phyloP scores from a whole-genome alignment of 2,329 filamentous ascomycete species.

The Fusarium paranaense region DNA sequence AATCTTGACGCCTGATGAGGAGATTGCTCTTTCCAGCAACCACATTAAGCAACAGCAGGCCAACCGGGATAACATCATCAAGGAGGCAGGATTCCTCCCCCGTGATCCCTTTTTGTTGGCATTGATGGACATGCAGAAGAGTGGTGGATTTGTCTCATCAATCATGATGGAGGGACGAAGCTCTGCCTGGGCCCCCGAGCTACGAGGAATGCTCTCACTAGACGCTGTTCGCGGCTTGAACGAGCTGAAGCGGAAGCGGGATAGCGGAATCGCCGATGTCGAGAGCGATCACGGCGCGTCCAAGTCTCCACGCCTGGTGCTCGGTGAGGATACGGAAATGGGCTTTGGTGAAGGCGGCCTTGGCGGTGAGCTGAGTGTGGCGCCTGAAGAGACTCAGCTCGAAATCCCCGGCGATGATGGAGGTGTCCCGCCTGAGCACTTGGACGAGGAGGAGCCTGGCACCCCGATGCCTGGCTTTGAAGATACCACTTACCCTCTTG shows the following conservation, averaged over 20 bases:
- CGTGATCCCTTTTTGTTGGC: constrained; percentile 88
- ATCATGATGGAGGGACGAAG: constrained; percentile 85
- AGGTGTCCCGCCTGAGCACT: constrained; percentile 49
- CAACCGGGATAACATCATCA: constrained; percentile 88
- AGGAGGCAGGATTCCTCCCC: constrained; percentile 83
- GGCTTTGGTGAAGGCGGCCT: constrained; percentile 58
- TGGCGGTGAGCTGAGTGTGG: constrained; percentile 65
- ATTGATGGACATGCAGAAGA: constrained; percentile 91
- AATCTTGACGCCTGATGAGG: constrained; percentile 82
- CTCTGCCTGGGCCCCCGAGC: constrained; percentile 88
- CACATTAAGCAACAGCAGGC: constrained; percentile 89
- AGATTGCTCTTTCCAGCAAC: constrained; percentile 79
- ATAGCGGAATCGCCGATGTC: constrained; percentile 85
- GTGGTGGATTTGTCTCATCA: constrained; percentile 87
- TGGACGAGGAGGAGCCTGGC: constrained; percentile 56
- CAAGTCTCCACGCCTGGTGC: constrained; percentile 76
- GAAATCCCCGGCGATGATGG: constrained; percentile 72
- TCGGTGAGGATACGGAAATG: constrained; percentile 74
- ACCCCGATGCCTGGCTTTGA: constrained; percentile 75
- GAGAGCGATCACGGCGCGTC: constrained; percentile 73
- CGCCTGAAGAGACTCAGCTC: constrained; percentile 70
- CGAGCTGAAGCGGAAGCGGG: constrained; percentile 93
- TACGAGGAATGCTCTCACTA: constrained; percentile 91
- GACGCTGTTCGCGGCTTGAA: constrained; percentile 81
- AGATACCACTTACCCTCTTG: constrained; percentile 78